Base-by-base conservation (phyloP, 768 basidiomycete genomes). In the Hericium erinaceus region DNA sequence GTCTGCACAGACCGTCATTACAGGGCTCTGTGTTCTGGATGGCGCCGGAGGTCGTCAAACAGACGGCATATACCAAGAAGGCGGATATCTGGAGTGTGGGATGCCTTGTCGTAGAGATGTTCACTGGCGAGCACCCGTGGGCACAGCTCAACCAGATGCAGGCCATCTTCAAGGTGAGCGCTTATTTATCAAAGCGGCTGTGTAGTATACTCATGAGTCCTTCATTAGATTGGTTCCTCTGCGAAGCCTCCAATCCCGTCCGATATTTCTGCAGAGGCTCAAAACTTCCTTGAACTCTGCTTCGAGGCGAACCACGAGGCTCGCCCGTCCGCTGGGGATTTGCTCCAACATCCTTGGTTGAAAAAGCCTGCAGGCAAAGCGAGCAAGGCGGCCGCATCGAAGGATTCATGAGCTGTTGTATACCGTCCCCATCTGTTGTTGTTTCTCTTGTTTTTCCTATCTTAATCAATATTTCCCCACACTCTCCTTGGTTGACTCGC, bases 1-100 rank as follows among this genome's bases (percentile, higher is more conserved):
- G 87, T 22, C 80, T 85, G 48, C 87, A 98, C 68, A 80, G 97
- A 7, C 91, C 93, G 4, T 98, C 97, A 1, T 74, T 98, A 5
- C 97, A 98, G 70, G 97, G 97, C 2, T 97, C 94, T 1, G 95
- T 98, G 11, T 98, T 97, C 73, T 98, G 95, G 95, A 98, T 98
- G 95, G 95, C 95, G 0, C 95, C 95, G 0, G 95, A 98, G 71
- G 93, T 98, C 18, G 97, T 98, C 58, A 95, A 95, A 67, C 97
- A 99, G 74, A 93, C 86, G 24, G 82, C 85, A 0, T 92, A 97
- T 67, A 95, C 93, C 10, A 80, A 77, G 59, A 95, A 95, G 67
- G 93, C 94, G 6, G 95, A 97, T 69, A 95, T 97, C 56, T 98
- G 95, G 95, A 92, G 90, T 68, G 87, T 98, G 1, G 94, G 94